Percentiles rank a stretch among this genome's conserved stretches.
These are phyloP conservation scores for Neltuma alba DNA, from an alignment of 306 rosid species.

Conservation along the genomic window DNA sequence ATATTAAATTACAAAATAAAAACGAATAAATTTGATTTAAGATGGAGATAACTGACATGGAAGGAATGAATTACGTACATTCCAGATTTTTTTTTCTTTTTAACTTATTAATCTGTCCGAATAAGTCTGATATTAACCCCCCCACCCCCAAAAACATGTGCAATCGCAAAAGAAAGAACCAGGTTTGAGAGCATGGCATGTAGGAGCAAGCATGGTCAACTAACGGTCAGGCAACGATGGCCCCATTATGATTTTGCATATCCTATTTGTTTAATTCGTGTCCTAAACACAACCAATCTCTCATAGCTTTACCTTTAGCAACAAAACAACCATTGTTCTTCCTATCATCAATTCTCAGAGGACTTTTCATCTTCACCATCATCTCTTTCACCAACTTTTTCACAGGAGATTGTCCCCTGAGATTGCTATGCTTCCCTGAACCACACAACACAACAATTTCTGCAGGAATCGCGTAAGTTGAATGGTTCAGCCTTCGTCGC, in stretches of 20 bases:
- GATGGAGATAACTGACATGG: too few relatives aligned
- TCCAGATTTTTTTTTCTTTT: too few relatives aligned
- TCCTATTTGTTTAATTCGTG: not conserved
- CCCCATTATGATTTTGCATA: not conserved
- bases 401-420: conserved; percentile 70
- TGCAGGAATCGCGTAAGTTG: conserved; percentile 37
- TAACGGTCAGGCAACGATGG: not conserved
- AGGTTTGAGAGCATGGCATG: not conserved
- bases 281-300: conserved; percentile 54
- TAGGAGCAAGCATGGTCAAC: not conserved
- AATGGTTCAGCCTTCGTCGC: conserved; percentile 43
- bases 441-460: conserved; percentile 69
- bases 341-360: conserved; percentile 65
- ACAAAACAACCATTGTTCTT: conserved; percentile 77
- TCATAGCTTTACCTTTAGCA: conserved; percentile 70
- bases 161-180: not conserved
- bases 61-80: too few relatives aligned
- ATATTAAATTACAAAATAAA: too few relatives aligned
- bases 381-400: conserved; percentile 68
- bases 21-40: too few relatives aligned
- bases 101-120: too few relatives aligned
- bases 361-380: conserved; percentile 62
- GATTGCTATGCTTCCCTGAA: conserved; percentile 77
- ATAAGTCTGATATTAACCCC: not conserved
- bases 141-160: not conserved